phyloP scores from a whole-genome alignment of 2,329 filamentous ascomycete species.

The Xylariaceae sp. region DNA sequence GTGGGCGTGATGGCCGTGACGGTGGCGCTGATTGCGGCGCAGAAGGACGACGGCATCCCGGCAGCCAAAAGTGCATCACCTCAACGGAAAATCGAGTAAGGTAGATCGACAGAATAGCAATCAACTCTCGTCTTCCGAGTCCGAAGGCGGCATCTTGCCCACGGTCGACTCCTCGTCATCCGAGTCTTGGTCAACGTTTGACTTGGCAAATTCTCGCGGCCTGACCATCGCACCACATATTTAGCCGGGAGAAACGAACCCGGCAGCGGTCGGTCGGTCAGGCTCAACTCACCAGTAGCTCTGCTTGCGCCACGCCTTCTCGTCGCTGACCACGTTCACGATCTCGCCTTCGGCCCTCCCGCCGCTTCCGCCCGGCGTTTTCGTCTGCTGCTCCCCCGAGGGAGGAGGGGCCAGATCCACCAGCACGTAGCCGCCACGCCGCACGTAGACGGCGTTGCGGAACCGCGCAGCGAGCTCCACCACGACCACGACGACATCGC shows the following conservation, averaged over 20 bases:
- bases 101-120: not conserved
- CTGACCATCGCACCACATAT: too few species aligned
- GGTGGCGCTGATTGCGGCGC: conserved; percentile 47
- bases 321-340: conserved; percentile 83
- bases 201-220: conserved; percentile 72
- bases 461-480: conserved; percentile 81
- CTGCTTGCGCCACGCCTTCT: conserved; percentile 86
- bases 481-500: conserved; percentile 58
- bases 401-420: conserved; percentile 58
- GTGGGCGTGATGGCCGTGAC: conserved; percentile 64
- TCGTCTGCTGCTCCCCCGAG: conserved; percentile 48
- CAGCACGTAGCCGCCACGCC: conserved; percentile 78
- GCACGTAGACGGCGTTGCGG: conserved; percentile 89
- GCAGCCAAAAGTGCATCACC: conserved; percentile 6
- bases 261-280: too few species aligned
- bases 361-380: too few species aligned
- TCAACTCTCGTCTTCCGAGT: conserved; percentile 61
- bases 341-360: conserved; percentile 85
- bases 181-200: conserved; percentile 51
- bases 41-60: conserved; percentile 26
- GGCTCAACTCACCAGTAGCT: conserved; percentile 67
- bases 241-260: too few species aligned
- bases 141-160: conserved; percentile 77
- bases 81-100: conserved; percentile 18
- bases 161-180: conserved; percentile 73